Percentiles rank a stretch among this genome's conserved stretches.
Conservation (phyloP, 306 rosid species). For the Spatholobus suberectus region DNA sequence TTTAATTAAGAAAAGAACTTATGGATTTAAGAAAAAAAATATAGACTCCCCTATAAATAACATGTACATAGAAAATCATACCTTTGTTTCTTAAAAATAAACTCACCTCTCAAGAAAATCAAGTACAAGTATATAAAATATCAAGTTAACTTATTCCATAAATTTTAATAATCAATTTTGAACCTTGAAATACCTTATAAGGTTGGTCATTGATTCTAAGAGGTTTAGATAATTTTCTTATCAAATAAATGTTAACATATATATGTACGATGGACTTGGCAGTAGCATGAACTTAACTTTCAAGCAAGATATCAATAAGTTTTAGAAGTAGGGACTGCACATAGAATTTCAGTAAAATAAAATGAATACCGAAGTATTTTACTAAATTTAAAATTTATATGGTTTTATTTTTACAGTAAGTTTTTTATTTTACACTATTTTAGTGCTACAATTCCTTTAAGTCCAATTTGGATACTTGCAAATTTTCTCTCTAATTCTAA, state of each 20-base stretch:
- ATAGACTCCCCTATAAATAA: neutral
- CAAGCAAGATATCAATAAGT: neutral
- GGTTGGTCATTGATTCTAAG: neutral
- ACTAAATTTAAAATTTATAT: neutral
- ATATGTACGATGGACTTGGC: neutral
- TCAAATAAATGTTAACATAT: neutral
- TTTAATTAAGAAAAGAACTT: neutral
- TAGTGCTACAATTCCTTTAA: neutral
- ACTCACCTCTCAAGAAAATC: neutral
- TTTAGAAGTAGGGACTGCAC: neutral
- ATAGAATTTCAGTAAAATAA: conserved; percentile 7
- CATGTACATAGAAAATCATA: neutral
- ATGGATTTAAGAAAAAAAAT: neutral
- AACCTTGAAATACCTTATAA: neutral
- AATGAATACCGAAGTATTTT: neutral
- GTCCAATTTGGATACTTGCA: neutral
- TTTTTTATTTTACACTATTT: neutral
- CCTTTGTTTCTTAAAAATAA: neutral
- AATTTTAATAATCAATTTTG: neutral
- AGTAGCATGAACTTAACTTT: neutral
- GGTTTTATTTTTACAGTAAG: neutral
- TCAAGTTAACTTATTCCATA: neutral
- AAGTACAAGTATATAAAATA: neutral
- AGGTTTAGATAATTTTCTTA: neutral
- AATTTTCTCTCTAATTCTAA: neutral